These are phyloP conservation scores for Aspergillus phoenicis DNA, from an alignment of 2,329 filamentous ascomycete genomes.

Conservation along the genomic window DNA sequence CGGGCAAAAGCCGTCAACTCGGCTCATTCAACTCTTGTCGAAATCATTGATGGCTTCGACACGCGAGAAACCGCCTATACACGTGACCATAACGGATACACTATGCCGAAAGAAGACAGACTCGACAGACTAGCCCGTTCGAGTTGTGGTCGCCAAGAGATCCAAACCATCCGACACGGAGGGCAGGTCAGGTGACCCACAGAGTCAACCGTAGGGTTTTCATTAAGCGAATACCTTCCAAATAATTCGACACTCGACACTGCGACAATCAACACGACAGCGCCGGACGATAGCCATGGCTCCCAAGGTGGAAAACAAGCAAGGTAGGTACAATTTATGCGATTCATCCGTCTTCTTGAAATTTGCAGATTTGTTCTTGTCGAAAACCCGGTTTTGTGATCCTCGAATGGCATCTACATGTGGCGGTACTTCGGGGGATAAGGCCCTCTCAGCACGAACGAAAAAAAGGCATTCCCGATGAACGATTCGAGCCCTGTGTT, in stretches of 20 bases:
- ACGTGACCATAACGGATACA: not conserved
- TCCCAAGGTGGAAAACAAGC: slow-evolving; percentile 50
- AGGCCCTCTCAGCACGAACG: not conserved
- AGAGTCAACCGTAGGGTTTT: slow-evolving; percentile 41
- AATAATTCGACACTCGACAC: slow-evolving; percentile 45
- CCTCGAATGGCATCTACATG: slow-evolving; percentile 16
- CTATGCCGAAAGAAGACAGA: not conserved
- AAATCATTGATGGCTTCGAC: not conserved
- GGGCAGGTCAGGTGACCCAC: slow-evolving; percentile 43
- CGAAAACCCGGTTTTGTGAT: slow-evolving; percentile 26
- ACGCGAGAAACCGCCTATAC: not conserved
- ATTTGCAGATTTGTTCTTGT: slow-evolving; percentile 13
- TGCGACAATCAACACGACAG: slow-evolving; percentile 48
- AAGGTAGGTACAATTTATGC: slow-evolving; percentile 42
- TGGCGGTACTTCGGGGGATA: not conserved
- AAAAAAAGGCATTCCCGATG: not conserved
- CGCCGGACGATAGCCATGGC: slow-evolving; percentile 52
- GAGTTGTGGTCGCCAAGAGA: slow-evolving; percentile 14
- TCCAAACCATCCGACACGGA: slow-evolving; percentile 7
- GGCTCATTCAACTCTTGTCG: not conserved
- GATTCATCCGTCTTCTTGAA: slow-evolving; percentile 41
- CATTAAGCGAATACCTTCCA: slow-evolving; percentile 43
- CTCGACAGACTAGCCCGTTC: slow-evolving; percentile 4
- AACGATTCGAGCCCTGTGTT: not conserved
- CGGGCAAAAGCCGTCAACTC: not conserved